These are phyloP conservation scores for Pyrus hybrid DNA, from an alignment of 331 rosid species.

Conservation along the genomic window DNA sequence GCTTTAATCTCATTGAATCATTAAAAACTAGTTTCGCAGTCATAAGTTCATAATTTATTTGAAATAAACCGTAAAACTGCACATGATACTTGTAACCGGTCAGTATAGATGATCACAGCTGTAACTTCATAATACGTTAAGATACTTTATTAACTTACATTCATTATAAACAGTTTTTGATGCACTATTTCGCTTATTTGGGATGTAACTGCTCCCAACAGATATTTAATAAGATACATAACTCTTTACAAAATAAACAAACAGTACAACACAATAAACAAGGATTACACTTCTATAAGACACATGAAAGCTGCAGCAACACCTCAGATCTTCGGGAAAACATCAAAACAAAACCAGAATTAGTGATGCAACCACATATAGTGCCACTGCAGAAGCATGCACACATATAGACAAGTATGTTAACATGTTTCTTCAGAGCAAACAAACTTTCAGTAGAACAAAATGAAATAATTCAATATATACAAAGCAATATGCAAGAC, in stretches of 20 bases:
- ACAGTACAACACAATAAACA: neutral
- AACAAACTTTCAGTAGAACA: neutral
- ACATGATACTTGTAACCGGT: neutral
- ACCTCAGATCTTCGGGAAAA: neutral
- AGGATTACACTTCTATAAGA: neutral
- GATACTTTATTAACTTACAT: neutral
- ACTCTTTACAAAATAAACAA: neutral
- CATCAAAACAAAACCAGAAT: neutral
- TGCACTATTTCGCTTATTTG: neutral
- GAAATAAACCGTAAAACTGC: neutral
- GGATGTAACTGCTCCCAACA: neutral
- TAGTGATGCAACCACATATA: neutral
- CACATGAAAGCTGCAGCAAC: neutral
- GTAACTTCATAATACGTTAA: neutral
- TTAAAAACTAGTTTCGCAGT: neutral
- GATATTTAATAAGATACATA: neutral
- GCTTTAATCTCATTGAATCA: neutral
- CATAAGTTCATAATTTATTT: neutral
- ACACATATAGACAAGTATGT: neutral
- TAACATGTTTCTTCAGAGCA: neutral
- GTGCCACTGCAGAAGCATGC: neutral
- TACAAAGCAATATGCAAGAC: neutral
- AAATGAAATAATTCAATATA: neutral
- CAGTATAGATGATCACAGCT: neutral
- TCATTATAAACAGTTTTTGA: neutral